These are phyloP conservation scores for Lithocarpus polystachyus DNA, from an alignment of 306 rosid species.

Conservation along the genomic window DNA sequence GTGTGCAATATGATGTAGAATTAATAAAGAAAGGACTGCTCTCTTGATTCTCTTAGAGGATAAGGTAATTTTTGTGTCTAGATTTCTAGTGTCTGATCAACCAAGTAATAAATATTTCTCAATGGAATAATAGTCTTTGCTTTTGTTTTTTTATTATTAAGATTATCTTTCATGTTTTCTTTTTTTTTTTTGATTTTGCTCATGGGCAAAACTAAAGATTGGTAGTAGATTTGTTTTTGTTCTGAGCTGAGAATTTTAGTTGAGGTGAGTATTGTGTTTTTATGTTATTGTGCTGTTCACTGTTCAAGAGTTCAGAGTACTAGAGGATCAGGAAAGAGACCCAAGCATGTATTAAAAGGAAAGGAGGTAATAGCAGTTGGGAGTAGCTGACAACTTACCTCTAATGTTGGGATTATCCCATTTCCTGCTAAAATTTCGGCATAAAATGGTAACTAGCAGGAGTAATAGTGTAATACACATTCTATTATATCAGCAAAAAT, in stretches of 20 bases:
- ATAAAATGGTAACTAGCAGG: not conserved
- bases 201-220: not conserved
- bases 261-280: not conserved
- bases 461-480: not conserved
- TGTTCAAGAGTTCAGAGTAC: slow-evolving; percentile 3
- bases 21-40: not conserved
- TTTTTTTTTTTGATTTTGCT: no score
- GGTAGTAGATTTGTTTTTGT: not conserved
- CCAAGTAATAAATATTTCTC: not conserved
- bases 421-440: not conserved
- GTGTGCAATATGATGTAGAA: not conserved
- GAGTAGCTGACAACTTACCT: not conserved
- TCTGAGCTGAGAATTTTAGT: not conserved
- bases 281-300: not conserved
- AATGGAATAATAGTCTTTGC: not conserved
- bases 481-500: not conserved
- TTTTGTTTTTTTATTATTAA: not conserved
- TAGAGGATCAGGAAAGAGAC: slow-evolving; percentile 13
- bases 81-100: not conserved
- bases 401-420: not conserved
- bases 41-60: not conserved
- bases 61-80: not conserved
- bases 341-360: slow-evolving; percentile 14
- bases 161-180: not conserved
- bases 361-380: not conserved